A percentile compares a stretch with the other conserved stretches of the same genome.
These are phyloP conservation scores for Calonectria naviculata DNA, from an alignment of 2,329 filamentous ascomycete species.

Conservation along the genomic window DNA sequence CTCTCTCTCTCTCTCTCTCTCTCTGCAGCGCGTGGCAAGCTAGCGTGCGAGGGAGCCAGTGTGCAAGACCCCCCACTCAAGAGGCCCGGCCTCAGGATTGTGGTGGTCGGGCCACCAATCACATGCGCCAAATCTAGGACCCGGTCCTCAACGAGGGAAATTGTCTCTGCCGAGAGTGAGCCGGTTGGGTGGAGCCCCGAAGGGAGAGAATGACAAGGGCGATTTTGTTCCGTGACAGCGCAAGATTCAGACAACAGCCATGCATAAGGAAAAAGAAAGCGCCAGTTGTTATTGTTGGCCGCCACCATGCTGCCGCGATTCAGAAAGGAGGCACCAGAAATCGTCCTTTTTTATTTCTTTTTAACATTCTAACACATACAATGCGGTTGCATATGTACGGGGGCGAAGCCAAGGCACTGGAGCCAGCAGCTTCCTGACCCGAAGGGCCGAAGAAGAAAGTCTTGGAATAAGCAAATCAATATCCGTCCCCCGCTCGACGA, in stretches of 20 bases:
- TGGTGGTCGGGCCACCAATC: constrained; percentile 29
- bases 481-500: background rate
- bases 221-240: background rate
- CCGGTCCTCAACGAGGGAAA: constrained; percentile 38
- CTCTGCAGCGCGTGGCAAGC: background rate
- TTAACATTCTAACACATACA: background rate
- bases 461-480: background rate
- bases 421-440: background rate
- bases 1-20: background rate
- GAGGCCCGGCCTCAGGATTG: constrained; percentile 21
- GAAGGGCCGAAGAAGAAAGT: constrained; percentile 5
- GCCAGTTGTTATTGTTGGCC: background rate
- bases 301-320: background rate
- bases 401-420: background rate
- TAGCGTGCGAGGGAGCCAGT: constrained; percentile 1
- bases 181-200: constrained; percentile 7
- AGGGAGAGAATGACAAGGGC: background rate
- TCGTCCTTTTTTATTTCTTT: background rate
- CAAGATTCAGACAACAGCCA: constrained; percentile 8
- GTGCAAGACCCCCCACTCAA: constrained; percentile 22
- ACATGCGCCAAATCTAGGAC: constrained; percentile 1
- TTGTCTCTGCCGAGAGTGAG: constrained; percentile 34
- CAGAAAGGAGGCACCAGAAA: background rate
- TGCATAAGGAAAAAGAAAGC: constrained; percentile 7
- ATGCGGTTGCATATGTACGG: background rate